Evolutionary conservation across 768 basidiomycete genomes (phyloP).

Genomic region (Lactarius evosmus): DNA sequence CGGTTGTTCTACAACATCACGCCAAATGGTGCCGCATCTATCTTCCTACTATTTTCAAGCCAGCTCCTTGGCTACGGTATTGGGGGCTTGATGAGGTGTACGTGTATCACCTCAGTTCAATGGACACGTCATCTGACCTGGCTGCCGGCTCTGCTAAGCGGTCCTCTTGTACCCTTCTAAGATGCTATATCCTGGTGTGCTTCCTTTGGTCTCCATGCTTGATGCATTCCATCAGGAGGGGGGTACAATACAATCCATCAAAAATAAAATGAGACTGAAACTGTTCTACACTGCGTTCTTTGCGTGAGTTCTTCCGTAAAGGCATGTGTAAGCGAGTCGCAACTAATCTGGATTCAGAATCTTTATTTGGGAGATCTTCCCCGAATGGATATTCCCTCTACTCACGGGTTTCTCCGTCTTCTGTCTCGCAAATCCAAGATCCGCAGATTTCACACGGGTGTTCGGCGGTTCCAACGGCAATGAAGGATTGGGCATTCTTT

Average conservation of each 20-base stretch:
- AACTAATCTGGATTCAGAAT: constrained; percentile 31
- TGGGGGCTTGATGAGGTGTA: constrained; percentile 50
- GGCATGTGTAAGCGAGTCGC: neutral
- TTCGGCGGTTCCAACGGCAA: constrained; percentile 32
- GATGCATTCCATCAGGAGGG: constrained; percentile 47
- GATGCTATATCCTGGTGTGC: constrained; percentile 47
- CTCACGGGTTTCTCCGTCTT: constrained; percentile 33
- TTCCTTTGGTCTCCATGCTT: constrained; percentile 49
- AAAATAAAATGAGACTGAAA: constrained; percentile 42
- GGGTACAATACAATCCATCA: constrained; percentile 16
- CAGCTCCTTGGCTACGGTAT: constrained; percentile 50
- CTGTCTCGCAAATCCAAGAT: constrained; percentile 32
- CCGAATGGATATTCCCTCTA: constrained; percentile 27
- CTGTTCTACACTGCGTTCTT: constrained; percentile 48
- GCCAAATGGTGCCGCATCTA: constrained; percentile 44
- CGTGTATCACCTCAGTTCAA: constrained; percentile 23
- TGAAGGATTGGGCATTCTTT: constrained; percentile 31
- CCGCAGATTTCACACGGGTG: constrained; percentile 29
- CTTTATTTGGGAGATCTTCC: constrained; percentile 31
- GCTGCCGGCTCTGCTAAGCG: constrained; percentile 30
- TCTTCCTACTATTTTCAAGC: constrained; percentile 41
- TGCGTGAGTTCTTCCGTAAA: constrained; percentile 30
- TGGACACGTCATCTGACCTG: neutral
- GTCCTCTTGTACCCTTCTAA: constrained; percentile 51
- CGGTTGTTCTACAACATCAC: constrained; percentile 44